Evolutionary conservation across 2,329 filamentous ascomycete species (phyloP).

Genomic region (Sporothrix phasma): DNA sequence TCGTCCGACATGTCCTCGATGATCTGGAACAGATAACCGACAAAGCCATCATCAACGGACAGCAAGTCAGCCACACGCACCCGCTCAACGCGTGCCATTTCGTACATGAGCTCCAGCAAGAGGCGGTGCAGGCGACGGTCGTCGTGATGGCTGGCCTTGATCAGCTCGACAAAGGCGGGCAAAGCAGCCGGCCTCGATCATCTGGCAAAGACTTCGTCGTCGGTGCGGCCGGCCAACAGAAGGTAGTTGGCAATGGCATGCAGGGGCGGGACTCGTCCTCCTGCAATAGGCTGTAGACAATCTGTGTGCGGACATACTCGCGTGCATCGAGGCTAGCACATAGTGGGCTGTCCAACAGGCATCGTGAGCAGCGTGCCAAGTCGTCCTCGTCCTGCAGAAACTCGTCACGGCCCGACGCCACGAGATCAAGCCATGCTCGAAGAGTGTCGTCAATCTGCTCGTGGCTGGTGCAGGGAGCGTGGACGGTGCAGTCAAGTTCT

Average conservation of each 20-base stretch:
- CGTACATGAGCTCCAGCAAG: constrained; percentile 82
- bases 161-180: constrained; percentile 71
- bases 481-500: constrained; percentile 42
- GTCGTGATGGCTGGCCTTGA: constrained; percentile 54
- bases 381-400: constrained; percentile 70
- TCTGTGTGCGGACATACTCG: constrained; percentile 84
- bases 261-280: constrained; percentile 74
- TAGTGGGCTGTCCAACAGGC: constrained; percentile 63
- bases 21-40: constrained; percentile 72
- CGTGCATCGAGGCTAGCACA: constrained; percentile 54
- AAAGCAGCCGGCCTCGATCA: constrained; percentile 82
- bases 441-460: constrained; percentile 71
- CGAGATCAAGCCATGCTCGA: constrained; percentile 72
- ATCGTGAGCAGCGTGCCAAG: constrained; percentile 68
- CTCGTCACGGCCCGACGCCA: constrained; percentile 64
- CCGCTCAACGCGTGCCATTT: constrained; percentile 88
- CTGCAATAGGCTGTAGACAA: constrained; percentile 82
- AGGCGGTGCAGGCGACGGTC: constrained; percentile 67
- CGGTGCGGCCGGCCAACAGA: constrained; percentile 71
- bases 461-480: constrained; percentile 39
- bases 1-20: constrained; percentile 85
- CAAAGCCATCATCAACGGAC: constrained; percentile 70
- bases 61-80: constrained; percentile 65
- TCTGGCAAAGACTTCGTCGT: constrained; percentile 75
- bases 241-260: constrained; percentile 77